Percentiles rank a stretch among this genome's conserved stretches.
Evolutionary conservation across 768 basidiomycete genomes (phyloP).

Genomic region (Pluteus cervinus): DNA sequence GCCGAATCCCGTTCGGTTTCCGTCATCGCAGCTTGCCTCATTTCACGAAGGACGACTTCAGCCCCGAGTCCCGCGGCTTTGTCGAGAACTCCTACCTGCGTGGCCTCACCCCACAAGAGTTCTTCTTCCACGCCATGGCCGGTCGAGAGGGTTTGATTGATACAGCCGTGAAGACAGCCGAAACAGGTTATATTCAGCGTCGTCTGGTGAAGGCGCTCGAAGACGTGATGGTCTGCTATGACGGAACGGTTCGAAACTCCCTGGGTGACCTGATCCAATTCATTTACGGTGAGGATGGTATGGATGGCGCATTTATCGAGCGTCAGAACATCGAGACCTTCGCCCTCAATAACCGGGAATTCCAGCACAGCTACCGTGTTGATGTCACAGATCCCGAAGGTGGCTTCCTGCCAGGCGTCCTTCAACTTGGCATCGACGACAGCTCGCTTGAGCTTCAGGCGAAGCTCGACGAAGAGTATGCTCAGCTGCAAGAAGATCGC

Average conservation of each 20-base stretch:
- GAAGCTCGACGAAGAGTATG: slow-evolving; percentile 67
- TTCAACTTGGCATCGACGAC: slow-evolving; percentile 87
- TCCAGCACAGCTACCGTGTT: slow-evolving; percentile 91
- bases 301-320: slow-evolving; percentile 98
- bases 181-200: slow-evolving; percentile 98
- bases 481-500: slow-evolving; percentile 71
- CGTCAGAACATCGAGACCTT: slow-evolving; percentile 91
- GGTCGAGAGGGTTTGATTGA: slow-evolving; percentile 99
- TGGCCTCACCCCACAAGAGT: slow-evolving; percentile 95
- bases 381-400: slow-evolving; percentile 82
- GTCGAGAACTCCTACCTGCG: slow-evolving; percentile 98
- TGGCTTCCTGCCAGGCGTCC: slow-evolving; percentile 71
- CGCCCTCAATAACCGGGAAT: slow-evolving; percentile 71
- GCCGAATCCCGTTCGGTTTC: slow-evolving; percentile 98
- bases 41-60: slow-evolving; percentile 98
- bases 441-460: slow-evolving; percentile 77
- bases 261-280: slow-evolving; percentile 95
- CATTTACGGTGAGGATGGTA: slow-evolving; percentile 96
- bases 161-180: slow-evolving; percentile 99
- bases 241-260: slow-evolving; percentile 96
- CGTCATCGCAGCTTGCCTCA: slow-evolving; percentile 94
- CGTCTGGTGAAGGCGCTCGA: slow-evolving; percentile 97
- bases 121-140: slow-evolving; percentile 99
- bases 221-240: slow-evolving; percentile 96
- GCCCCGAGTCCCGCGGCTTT: slow-evolving; percentile 95